These are phyloP conservation scores for Apiospora arundinis DNA, from an alignment of 2,329 filamentous ascomycete species.

Conservation along the genomic window DNA sequence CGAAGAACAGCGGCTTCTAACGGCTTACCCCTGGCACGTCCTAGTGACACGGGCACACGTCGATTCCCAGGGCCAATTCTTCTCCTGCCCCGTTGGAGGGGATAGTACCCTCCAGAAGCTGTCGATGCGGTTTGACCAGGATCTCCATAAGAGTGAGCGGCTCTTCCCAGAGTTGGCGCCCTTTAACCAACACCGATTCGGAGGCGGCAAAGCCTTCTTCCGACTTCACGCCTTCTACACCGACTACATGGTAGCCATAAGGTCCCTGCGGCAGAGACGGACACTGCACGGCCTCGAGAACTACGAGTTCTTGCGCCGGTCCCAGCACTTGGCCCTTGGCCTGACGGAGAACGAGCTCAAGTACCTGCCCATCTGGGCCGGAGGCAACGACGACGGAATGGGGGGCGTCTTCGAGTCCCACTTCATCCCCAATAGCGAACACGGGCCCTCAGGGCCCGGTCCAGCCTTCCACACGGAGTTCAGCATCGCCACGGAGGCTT, in stretches of 20 bases:
- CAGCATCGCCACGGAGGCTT: constrained; percentile 32
- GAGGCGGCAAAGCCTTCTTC: neutral
- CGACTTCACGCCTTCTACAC: constrained; percentile 11
- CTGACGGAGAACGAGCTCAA: constrained; percentile 64
- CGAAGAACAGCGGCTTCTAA: constrained; percentile 42
- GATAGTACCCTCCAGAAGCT: neutral
- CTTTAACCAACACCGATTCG: neutral
- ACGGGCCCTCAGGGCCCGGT: constrained; percentile 39
- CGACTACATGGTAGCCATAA: constrained; percentile 28
- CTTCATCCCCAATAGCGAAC: constrained; percentile 37
- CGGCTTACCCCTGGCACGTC: constrained; percentile 2
- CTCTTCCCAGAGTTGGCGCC: neutral
- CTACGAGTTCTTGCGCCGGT: constrained; percentile 44
- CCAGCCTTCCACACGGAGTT: constrained; percentile 40
- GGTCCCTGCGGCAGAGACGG: constrained; percentile 31
- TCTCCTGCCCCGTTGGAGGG: neutral
- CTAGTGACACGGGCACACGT: neutral
- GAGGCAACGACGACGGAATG: constrained; percentile 58
- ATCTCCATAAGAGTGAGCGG: constrained; percentile 30
- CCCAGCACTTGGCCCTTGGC: constrained; percentile 56
- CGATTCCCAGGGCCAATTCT: neutral
- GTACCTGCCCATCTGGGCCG: constrained; percentile 71
- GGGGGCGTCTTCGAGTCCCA: constrained; percentile 54
- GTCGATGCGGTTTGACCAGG: neutral
- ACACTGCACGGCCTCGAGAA: constrained; percentile 34